Evolutionary conservation across 164 flowering plant species (phyloP).

Genomic region (Tetrastigma voinierianum): DNA sequence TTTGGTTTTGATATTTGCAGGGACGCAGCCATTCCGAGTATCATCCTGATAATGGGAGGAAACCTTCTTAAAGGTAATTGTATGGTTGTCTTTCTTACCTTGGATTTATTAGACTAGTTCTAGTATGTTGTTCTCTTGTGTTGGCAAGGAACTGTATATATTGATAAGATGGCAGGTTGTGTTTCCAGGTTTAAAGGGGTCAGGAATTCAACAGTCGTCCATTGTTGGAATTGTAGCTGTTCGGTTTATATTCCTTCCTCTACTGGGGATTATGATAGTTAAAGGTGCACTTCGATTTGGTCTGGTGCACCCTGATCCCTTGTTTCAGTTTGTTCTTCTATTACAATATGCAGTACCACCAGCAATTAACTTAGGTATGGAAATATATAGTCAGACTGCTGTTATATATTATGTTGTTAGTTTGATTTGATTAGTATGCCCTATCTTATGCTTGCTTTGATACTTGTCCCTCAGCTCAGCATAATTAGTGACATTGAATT

Average conservation of each 20-base stretch:
- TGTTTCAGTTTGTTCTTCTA: slow-evolving; percentile 36
- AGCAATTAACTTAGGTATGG: slow-evolving; percentile 31
- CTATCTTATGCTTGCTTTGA: background rate
- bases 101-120: background rate
- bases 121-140: background rate
- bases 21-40: slow-evolving; percentile 67
- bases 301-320: slow-evolving; percentile 21
- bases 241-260: slow-evolving; percentile 25
- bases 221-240: slow-evolving; percentile 26
- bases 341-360: slow-evolving; percentile 40
- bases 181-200: slow-evolving; percentile 25
- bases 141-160: background rate
- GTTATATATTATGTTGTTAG: background rate
- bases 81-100: background rate
- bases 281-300: slow-evolving; percentile 25
- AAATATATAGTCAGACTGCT: background rate
- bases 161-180: background rate
- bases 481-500: background rate
- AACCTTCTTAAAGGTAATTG: slow-evolving; percentile 63
- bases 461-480: background rate
- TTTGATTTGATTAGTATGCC: background rate
- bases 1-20: slow-evolving; percentile 28
- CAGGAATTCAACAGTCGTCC: slow-evolving; percentile 5
- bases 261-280: slow-evolving; percentile 23
- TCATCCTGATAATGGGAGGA: slow-evolving; percentile 67